Conservation (phyloP, 2,329 filamentous ascomycete species). For the Colletotrichum sp. region DNA sequence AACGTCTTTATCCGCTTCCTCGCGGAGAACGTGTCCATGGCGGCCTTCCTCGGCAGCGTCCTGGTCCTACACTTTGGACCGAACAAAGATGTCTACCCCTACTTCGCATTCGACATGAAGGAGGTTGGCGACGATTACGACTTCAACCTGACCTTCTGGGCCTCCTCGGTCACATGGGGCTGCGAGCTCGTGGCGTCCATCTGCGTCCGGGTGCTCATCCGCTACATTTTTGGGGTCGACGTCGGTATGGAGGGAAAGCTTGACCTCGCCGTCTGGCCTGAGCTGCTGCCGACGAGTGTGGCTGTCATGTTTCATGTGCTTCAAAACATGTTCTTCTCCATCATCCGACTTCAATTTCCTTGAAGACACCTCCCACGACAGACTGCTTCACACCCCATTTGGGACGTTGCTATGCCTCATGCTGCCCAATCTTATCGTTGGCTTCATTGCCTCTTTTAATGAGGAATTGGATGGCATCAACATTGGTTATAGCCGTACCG, state of each 20-base stretch:
- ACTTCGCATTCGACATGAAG: conserved; percentile 67
- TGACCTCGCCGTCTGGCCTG: conserved; percentile 70
- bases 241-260: conserved; percentile 69
- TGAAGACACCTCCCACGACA: neutral
- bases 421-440: neutral
- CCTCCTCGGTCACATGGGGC: conserved; percentile 69
- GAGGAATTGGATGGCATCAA: neutral
- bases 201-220: conserved; percentile 63
- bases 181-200: conserved; percentile 69
- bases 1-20: conserved; percentile 73
- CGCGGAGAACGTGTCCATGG: conserved; percentile 72
- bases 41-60: conserved; percentile 70
- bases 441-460: neutral
- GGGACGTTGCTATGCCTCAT: neutral
- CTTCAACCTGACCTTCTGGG: conserved; percentile 67
- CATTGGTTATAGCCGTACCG: neutral
- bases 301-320: conserved; percentile 71
- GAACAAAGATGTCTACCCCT: conserved; percentile 73
- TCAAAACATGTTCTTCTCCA: conserved; percentile 76
- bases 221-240: conserved; percentile 63
- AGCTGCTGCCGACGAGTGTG: conserved; percentile 69
- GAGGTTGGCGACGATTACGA: conserved; percentile 54
- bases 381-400: neutral
- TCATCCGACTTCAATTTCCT: conserved; percentile 67
- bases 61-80: conserved; percentile 70